These are phyloP conservation scores for Fusarium begoniae DNA, from an alignment of 2,329 filamentous ascomycete genomes.

Conservation along the genomic window DNA sequence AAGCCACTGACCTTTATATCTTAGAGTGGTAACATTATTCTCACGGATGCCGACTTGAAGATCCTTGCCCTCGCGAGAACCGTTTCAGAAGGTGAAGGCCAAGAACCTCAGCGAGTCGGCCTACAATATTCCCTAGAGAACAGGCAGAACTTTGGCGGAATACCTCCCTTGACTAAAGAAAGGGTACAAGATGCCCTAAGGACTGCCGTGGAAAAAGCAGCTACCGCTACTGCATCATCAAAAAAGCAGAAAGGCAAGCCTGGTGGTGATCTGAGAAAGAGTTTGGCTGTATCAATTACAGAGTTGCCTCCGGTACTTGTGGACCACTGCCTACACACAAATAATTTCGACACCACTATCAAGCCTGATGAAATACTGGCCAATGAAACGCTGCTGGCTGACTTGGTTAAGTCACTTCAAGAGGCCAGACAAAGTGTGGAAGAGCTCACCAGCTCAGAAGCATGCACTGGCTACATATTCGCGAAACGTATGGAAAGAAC, in stretches of 20 bases:
- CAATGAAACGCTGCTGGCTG: conserved; percentile 69
- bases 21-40: conserved; percentile 85
- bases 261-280: conserved; percentile 79
- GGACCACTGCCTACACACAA: conserved; percentile 81
- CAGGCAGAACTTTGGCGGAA: conserved; percentile 82
- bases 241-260: conserved; percentile 80
- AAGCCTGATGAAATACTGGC: conserved; percentile 76
- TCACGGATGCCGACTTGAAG: conserved; percentile 85
- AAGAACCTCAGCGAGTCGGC: conserved; percentile 83
- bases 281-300: conserved; percentile 83
- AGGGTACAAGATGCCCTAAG: conserved; percentile 75
- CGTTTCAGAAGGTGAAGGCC: conserved; percentile 82
- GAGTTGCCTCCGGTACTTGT: conserved; percentile 89
- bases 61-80: conserved; percentile 83
- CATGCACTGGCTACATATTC: conserved; percentile 86
- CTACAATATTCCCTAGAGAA: conserved; percentile 81
- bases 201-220: conserved; percentile 68
- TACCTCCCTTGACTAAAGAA: conserved; percentile 78
- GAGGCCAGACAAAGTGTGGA: conserved; percentile 76
- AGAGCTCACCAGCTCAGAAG: conserved; percentile 71
- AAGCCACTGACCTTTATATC: conserved; percentile 11
- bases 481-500: conserved; percentile 65
- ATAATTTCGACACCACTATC: conserved; percentile 73
- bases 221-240: conserved; percentile 51
- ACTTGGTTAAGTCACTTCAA: conserved; percentile 73